These are phyloP conservation scores for Saturnispora bothae DNA, from an alignment of 805 yeast species.

Conservation along the genomic window DNA sequence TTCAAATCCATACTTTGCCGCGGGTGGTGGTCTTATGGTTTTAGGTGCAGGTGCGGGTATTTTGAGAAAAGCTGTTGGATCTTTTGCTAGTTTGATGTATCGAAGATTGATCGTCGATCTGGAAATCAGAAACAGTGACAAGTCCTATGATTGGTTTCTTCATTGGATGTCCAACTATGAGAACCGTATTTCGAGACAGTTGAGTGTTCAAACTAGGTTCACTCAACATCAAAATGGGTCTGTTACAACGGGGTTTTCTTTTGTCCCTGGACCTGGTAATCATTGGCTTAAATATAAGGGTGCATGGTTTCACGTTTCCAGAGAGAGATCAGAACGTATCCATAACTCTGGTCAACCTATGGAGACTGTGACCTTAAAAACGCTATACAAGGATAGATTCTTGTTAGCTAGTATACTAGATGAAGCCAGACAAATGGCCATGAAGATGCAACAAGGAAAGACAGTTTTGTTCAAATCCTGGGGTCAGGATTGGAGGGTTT, in stretches of 20 bases:
- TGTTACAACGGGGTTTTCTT: slow-evolving; percentile 72
- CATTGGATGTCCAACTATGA: slow-evolving; percentile 92
- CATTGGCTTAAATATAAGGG: slow-evolving; percentile 79
- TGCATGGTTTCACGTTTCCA: slow-evolving; percentile 76
- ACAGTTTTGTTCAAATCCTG: slow-evolving; percentile 89
- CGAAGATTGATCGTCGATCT: slow-evolving; percentile 82
- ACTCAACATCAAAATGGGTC: slow-evolving; percentile 90
- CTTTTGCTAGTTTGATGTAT: slow-evolving; percentile 58
- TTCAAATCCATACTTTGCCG: slow-evolving; percentile 88
- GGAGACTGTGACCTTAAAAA: slow-evolving; percentile 91
- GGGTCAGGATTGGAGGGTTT: slow-evolving; percentile 99
- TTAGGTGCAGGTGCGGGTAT: slow-evolving; percentile 84
- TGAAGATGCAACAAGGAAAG: slow-evolving; percentile 78
- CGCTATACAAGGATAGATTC: slow-evolving; percentile 70
- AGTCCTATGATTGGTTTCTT: slow-evolving; percentile 87
- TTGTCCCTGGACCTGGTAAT: slow-evolving; percentile 96
- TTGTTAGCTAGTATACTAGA: slow-evolving; percentile 54
- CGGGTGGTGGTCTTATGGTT: slow-evolving; percentile 96
- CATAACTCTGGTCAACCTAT: slow-evolving; percentile 90
- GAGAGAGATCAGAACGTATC: slow-evolving; percentile 85
- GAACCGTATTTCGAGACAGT: slow-evolving; percentile 64
- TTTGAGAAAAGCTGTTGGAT: slow-evolving; percentile 56
- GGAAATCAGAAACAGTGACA: slow-evolving; percentile 88
- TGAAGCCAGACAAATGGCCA: slow-evolving; percentile 80
- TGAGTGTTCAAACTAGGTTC: slow-evolving; percentile 81